Percentiles rank a stretch among this genome's conserved stretches.
These are phyloP conservation scores for Pythium dissotocum DNA, from an alignment of 352 stramenopile genomes.

Conservation along the genomic window DNA sequence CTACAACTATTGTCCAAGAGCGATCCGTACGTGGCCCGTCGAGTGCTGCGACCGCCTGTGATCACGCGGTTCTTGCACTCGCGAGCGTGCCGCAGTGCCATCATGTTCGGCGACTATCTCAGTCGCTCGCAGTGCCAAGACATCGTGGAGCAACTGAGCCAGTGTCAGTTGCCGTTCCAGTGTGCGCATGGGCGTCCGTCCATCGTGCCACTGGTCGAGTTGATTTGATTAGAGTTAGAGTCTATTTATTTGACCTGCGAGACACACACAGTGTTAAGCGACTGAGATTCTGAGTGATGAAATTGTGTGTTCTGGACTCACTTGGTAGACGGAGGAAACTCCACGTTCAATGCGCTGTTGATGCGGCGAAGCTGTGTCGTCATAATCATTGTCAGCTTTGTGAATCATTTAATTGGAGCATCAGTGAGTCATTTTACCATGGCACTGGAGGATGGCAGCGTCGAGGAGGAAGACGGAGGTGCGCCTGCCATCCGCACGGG, in stretches of 20 bases:
- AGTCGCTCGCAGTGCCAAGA: conserved; percentile 63
- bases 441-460: conserved; percentile 53
- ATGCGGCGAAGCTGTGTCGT: conserved; percentile 56
- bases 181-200: conserved; percentile 90
- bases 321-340: conserved; percentile 27
- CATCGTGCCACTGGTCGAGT: conserved; percentile 84
- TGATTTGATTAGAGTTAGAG: conserved; percentile 25
- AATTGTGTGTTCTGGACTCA: background rate
- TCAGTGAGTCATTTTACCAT: conserved; percentile 40
- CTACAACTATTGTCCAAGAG: conserved; percentile 56
- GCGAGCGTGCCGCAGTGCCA: conserved; percentile 87
- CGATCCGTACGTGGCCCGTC: conserved; percentile 22
- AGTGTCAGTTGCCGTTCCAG: conserved; percentile 87
- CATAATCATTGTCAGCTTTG: background rate
- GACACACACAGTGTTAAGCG: background rate
- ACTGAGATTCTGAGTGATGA: too few relatives aligned
- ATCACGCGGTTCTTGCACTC: conserved; percentile 87
- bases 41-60: conserved; percentile 54
- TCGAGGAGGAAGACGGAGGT: conserved; percentile 3
- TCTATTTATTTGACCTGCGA: conserved; percentile 18
- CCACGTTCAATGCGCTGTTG: conserved; percentile 49
- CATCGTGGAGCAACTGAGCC: conserved; percentile 70
- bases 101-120: conserved; percentile 92
- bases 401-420: too few relatives aligned
- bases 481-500: conserved; percentile 10